Evolutionary conservation across 495 filamentous ascomycete species (phyloP).

Genomic region (Aspergillus biplanus): DNA sequence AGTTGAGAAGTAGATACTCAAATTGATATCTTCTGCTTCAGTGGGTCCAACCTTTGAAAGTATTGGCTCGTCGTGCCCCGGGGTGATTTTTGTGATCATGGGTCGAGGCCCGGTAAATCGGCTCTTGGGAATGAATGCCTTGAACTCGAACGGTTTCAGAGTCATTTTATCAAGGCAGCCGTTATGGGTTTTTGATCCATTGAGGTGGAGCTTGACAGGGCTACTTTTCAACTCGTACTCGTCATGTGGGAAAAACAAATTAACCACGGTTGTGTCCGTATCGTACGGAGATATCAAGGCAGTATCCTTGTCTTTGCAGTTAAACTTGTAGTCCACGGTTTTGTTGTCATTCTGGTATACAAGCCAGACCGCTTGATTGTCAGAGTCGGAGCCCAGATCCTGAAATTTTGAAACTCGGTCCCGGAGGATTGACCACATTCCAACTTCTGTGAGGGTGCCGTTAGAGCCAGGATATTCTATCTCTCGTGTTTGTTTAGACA

Average conservation of each 20-base stretch:
- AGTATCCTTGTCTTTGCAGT: slow-evolving; percentile 52
- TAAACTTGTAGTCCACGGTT: slow-evolving; percentile 61
- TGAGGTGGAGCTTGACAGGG: slow-evolving; percentile 45
- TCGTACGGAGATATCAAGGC: slow-evolving; percentile 64
- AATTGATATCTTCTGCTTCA: slow-evolving; percentile 48
- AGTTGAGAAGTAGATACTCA: slow-evolving; percentile 63
- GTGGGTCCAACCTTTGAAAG: slow-evolving; percentile 51
- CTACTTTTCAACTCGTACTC: slow-evolving; percentile 51
- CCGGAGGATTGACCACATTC: slow-evolving; percentile 68
- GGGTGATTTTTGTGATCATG: slow-evolving; percentile 67
- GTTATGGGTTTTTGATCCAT: slow-evolving; percentile 49
- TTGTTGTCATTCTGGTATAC: slow-evolving; percentile 67
- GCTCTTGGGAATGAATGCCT: slow-evolving; percentile 61
- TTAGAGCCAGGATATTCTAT: slow-evolving; percentile 58
- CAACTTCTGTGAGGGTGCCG: slow-evolving; percentile 60
- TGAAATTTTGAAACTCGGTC: slow-evolving; percentile 55
- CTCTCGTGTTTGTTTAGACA: slow-evolving; percentile 62
- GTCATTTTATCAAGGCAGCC: slow-evolving; percentile 61
- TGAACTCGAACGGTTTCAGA: slow-evolving; percentile 63
- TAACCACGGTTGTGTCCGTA: slow-evolving; percentile 60
- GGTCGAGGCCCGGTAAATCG: slow-evolving; percentile 57
- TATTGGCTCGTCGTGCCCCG: slow-evolving; percentile 66
- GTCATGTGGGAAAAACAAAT: slow-evolving; percentile 69
- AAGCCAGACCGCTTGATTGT: slow-evolving; percentile 66
- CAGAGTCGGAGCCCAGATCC: slow-evolving; percentile 45